Base-by-base conservation (phyloP, 2,329 filamentous ascomycete species). In the Paracorniculantispora psalliotae region DNA sequence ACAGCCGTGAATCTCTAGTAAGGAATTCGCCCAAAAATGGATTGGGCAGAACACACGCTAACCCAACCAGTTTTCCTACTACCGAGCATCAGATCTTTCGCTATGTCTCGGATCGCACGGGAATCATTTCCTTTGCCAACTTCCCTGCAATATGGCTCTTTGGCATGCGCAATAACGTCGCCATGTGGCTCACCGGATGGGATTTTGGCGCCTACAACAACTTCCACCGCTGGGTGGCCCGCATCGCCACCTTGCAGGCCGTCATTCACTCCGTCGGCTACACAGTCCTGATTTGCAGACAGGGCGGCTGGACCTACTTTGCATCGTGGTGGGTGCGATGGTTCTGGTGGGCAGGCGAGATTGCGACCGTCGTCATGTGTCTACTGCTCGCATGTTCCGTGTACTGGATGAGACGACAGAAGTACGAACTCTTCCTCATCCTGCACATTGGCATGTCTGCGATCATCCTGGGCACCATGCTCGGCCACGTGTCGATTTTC, bases 151-250 rank as follows among this genome's bases (percentile, higher is more conserved):
- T 89, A 0, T 89, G 85, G 85, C 69, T 89, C 0, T 89, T 90
- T 63, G 83, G 81, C 0, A 82, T 83, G 67, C 77, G 87, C 10
- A 90, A 90, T 62, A 88, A 90, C 54, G 66, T 85, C 0, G 76
- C 89, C 17, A 73, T 88, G 57, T 87, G 83, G 83, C 67, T 85
- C 0, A 89, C 87, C 0, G 86, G 86, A 0, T 90, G 87, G 86
- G 84, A 82, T 12, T 89, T 87, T 67, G 78, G 79, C 1, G 85
- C 83, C 0, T 89, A 84, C 65, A 89, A 84, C 63, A 79, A 83
- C 43, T 88, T 89, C 55, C 87, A 90, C 68, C 81, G 87, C 0
- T 86, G 85, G 77, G 76, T 86, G 3, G 86, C 87, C 0, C 77
- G 86, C 19, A 76, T 88, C 2, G 79, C 84, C 6, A 86, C 85